phyloP scores from a whole-genome alignment of 495 filamentous ascomycete species.

The Schizothecium vesticola region DNA sequence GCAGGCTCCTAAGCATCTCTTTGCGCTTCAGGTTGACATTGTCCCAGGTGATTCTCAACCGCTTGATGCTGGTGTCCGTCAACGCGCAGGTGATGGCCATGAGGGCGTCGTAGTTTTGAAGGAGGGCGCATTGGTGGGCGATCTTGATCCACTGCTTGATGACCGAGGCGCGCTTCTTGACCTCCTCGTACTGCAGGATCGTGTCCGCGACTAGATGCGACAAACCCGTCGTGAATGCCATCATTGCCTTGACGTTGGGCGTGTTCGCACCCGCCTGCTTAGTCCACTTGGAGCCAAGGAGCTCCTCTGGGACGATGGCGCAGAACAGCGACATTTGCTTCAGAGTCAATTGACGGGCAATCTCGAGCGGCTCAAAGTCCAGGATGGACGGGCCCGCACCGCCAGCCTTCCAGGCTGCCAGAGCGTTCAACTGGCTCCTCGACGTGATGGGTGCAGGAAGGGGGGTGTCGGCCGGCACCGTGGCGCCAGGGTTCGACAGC shows the following conservation, averaged over 20 bases:
- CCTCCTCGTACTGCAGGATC: slow-evolving; percentile 78
- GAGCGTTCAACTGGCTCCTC: slow-evolving; percentile 66
- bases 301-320: slow-evolving; percentile 85
- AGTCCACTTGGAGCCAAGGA: slow-evolving; percentile 91
- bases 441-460: slow-evolving; percentile 63
- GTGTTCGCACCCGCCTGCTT: slow-evolving; percentile 74
- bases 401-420: slow-evolving; percentile 69
- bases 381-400: slow-evolving; percentile 68
- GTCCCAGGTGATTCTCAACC: slow-evolving; percentile 94
- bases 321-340: slow-evolving; percentile 93
- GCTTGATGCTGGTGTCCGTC: slow-evolving; percentile 83
- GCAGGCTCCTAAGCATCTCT: slow-evolving; percentile 67
- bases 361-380: slow-evolving; percentile 88
- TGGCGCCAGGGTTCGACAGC: slow-evolving; percentile 80
- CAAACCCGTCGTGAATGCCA: slow-evolving; percentile 81
- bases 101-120: slow-evolving; percentile 94
- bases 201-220: slow-evolving; percentile 94
- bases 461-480: slow-evolving; percentile 63
- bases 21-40: slow-evolving; percentile 81
- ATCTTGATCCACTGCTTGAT: slow-evolving; percentile 99
- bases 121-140: slow-evolving; percentile 73
- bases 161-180: slow-evolving; percentile 80
- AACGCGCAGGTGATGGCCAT: slow-evolving; percentile 96
- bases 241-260: slow-evolving; percentile 93
- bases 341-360: slow-evolving; percentile 89